Percentiles rank a stretch among this genome's conserved stretches.
These are phyloP conservation scores for Narthecium ossifragum DNA, from an alignment of 106 monocot species.

Conservation along the genomic window DNA sequence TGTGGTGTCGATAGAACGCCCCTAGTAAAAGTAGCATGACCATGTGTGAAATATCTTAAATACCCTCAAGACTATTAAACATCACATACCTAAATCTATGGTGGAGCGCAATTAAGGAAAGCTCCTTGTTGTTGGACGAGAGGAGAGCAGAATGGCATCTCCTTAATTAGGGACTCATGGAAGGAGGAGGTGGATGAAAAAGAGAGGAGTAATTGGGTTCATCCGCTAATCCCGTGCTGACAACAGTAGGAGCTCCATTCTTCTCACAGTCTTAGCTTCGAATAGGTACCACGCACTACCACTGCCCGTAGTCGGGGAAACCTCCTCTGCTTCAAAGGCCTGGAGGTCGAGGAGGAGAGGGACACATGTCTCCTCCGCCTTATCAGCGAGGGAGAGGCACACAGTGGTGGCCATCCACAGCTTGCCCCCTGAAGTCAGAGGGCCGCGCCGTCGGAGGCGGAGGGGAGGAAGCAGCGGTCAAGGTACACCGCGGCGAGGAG, in stretches of 20 bases:
- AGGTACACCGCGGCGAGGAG: conserved; percentile 62
- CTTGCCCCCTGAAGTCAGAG: conserved; percentile 23
- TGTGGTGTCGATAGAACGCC: no score
- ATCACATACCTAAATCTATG: no score
- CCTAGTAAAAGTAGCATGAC: no score
- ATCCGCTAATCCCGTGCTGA: conserved; percentile 68
- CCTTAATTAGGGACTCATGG: no score
- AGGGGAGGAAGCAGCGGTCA: conserved; percentile 60
- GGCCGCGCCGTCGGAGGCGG: conserved; percentile 9
- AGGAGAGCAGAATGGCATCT: conserved; percentile 41
- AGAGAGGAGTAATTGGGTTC: conserved; percentile 66
- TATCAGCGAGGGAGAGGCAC: conserved; percentile 77
- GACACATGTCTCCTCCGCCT: conserved; percentile 83
- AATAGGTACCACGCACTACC: conserved; percentile 44
- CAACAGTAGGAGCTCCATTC: conserved; percentile 87
- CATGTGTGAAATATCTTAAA: no score
- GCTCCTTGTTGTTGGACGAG: no score
- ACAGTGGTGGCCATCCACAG: conserved; percentile 48
- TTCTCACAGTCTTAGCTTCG: conserved; percentile 62
- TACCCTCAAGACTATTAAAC: no score
- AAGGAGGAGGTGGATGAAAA: conserved; percentile 39
- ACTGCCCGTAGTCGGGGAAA: not conserved
- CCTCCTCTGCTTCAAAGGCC: not conserved
- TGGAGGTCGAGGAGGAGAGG: conserved; percentile 89
- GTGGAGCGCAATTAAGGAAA: no score